Percentiles rank a stretch among this genome's conserved stretches.
phyloP scores from a whole-genome alignment of 2,329 filamentous ascomycete genomes.

The Cordyceps farinosa region DNA sequence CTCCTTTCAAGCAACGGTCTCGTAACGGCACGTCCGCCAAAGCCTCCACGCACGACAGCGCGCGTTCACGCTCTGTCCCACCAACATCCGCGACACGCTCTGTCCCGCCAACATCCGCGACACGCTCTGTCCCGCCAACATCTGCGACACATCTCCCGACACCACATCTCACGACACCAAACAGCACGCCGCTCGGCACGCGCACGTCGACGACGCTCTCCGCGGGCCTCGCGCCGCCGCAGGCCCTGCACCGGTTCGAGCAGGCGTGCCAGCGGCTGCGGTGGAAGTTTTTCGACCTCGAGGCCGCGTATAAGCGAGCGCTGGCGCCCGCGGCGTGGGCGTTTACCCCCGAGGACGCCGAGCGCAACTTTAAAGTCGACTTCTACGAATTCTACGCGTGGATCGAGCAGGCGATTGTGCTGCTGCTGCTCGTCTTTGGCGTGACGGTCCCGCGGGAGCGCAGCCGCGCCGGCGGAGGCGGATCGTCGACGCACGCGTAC shows the following conservation, averaged over 20 bases:
- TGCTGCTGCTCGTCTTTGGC: constrained; percentile 62
- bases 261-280: constrained; percentile 58
- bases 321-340: constrained; percentile 34
- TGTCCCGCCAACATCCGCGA: constrained; percentile 3
- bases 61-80: constrained; percentile 16
- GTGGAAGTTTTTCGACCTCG: constrained; percentile 61
- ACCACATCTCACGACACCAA: background rate
- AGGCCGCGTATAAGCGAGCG: constrained; percentile 53
- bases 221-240: constrained; percentile 28
- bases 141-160: background rate
- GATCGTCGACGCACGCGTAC: constrained; percentile 47
- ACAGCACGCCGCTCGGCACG: constrained; percentile 14
- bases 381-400: constrained; percentile 75
- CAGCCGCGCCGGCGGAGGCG: constrained; percentile 15
- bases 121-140: constrained; percentile 2
- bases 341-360: constrained; percentile 43
- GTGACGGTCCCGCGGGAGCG: constrained; percentile 44
- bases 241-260: constrained; percentile 54
- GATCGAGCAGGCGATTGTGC: constrained; percentile 66
- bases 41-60: background rate
- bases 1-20: constrained; percentile 1
- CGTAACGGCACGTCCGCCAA: background rate
- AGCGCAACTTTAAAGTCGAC: constrained; percentile 73
- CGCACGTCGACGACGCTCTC: constrained; percentile 16
- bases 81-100: background rate